These are phyloP conservation scores for Nepenthes mirabilis DNA, from an alignment of 148 eudicot species.

Conservation along the genomic window DNA sequence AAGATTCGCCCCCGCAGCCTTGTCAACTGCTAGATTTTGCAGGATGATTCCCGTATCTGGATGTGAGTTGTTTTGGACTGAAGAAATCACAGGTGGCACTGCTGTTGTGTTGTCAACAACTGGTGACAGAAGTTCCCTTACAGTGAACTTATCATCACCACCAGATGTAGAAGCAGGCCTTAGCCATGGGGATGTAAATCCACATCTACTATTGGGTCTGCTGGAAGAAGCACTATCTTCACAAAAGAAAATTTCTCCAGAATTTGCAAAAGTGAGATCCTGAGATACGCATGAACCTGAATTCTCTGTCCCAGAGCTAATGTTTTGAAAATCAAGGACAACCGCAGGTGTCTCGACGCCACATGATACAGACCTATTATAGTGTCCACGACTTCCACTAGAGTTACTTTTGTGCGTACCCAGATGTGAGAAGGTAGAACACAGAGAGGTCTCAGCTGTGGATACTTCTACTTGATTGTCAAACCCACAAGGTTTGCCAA, in stretches of 20 bases:
- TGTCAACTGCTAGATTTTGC: conserved; percentile 31
- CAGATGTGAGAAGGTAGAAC: conserved; percentile 26
- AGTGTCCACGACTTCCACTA: conserved; percentile 12
- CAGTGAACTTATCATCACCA: conserved; percentile 71
- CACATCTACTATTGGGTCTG: conserved; percentile 21
- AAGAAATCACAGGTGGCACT: conserved; percentile 13
- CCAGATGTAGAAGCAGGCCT: conserved; percentile 24
- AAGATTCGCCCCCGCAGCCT: conserved; percentile 17
- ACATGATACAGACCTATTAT: conserved; percentile 10
- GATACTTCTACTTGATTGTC: conserved; percentile 12
- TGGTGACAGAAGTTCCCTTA: conserved; percentile 47
- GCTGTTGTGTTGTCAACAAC: conserved; percentile 18
- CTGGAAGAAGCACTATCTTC: conserved; percentile 15
- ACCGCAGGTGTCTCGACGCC: conserved; percentile 12
- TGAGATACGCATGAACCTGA: conserved; percentile 6
- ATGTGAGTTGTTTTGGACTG: conserved; percentile 17
- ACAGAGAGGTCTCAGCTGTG: conserved; percentile 21
- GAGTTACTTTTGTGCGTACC: conserved; percentile 13
- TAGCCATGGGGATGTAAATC: conserved; percentile 19
- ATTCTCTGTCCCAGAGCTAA: conserved; percentile 15
- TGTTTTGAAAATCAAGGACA: conserved; percentile 14
- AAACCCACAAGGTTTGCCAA: conserved; percentile 10
- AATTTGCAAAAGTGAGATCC: not conserved
- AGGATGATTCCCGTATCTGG: conserved; percentile 15
- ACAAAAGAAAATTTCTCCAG: not conserved